Percentiles rank a stretch among this genome's conserved stretches.
Conservation (phyloP, 2,329 filamentous ascomycete species). For the Diaporthe capsici region DNA sequence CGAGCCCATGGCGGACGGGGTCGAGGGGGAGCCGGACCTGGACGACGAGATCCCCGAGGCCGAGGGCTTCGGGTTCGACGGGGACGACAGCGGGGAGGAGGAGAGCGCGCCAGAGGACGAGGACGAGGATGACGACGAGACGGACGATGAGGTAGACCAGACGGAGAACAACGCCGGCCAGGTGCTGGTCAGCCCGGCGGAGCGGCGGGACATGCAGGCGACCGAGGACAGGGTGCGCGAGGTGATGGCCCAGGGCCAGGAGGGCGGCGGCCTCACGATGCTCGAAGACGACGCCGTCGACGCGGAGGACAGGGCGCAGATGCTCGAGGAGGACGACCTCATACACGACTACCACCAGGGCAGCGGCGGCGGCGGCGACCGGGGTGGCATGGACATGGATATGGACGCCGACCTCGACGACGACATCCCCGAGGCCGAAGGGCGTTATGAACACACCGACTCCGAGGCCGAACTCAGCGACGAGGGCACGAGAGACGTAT, state of each 20-base stretch:
- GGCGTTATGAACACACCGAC: conserved; percentile 83
- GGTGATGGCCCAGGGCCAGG: conserved; percentile 67
- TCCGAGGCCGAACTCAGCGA: conserved; percentile 74
- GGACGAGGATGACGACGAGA: conserved; percentile 58
- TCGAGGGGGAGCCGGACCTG: conserved; percentile 69
- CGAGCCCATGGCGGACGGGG: conserved; percentile 58
- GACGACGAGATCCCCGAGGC: conserved; percentile 83
- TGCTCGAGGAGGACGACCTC: conserved; percentile 76
- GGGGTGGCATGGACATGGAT: conserved; percentile 59
- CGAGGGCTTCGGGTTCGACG: conserved; percentile 67
- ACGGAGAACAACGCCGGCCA: conserved; percentile 48
- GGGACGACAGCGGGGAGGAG: conserved; percentile 56
- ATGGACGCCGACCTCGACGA: conserved; percentile 81
- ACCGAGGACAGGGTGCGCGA: conserved; percentile 74
- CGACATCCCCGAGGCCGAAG: conserved; percentile 76
- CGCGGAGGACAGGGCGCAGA: conserved; percentile 69
- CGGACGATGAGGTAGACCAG: conserved; percentile 54
- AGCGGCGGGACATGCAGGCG: conserved; percentile 62
- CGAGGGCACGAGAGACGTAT: conserved; percentile 53
- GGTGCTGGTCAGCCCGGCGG: conserved; percentile 47
- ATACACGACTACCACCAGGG: conserved; percentile 49
- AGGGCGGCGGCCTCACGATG: conserved; percentile 58
- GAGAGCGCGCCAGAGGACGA: conserved; percentile 59
- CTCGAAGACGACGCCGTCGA: conserved; percentile 68
- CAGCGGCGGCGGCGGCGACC: conserved; percentile 42